These are phyloP conservation scores for Entophlyctis helioformis DNA, from an alignment of 192 early-diverging fungal species.

Conservation along the genomic window DNA sequence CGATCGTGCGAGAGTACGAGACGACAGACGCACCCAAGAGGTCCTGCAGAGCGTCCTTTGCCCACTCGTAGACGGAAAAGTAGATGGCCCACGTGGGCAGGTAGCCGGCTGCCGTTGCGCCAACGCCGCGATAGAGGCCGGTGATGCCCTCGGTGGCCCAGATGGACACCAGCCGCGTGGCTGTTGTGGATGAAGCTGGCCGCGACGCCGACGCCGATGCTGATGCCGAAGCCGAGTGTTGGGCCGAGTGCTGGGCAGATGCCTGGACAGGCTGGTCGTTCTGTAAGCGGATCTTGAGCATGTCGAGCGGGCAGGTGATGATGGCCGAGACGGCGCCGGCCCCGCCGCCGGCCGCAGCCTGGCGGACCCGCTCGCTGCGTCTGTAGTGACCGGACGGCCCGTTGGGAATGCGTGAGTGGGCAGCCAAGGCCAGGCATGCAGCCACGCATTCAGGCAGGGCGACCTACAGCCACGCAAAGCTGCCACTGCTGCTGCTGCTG, in stretches of 20 bases:
- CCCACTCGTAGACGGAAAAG: slow-evolving; percentile 79
- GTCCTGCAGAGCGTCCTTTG: slow-evolving; percentile 36
- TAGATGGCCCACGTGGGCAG: slow-evolving; percentile 87
- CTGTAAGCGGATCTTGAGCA: slow-evolving; percentile 88
- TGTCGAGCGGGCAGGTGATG: slow-evolving; percentile 84
- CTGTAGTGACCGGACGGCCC: no score
- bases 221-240: no score
- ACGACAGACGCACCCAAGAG: slow-evolving; percentile 6
- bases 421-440: no score
- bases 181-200: slow-evolving; percentile 22
- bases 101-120: slow-evolving; percentile 79
- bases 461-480: no score
- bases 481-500: no score
- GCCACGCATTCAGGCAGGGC: no score
- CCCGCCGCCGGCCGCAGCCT: no score
- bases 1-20: background rate
- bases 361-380: no score
- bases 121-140: slow-evolving; percentile 82
- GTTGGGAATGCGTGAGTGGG: no score
- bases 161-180: slow-evolving; percentile 58
- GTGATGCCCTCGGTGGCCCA: slow-evolving; percentile 69
- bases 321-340: slow-evolving; percentile 29
- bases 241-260: no score
- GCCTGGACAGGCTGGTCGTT: slow-evolving; percentile 49
- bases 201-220: no score